A percentile compares a stretch with the other conserved stretches of the same genome.
Evolutionary conservation across 371 early-diverging fungal genomes (phyloP).

Genomic region (Mucor piriformis): DNA sequence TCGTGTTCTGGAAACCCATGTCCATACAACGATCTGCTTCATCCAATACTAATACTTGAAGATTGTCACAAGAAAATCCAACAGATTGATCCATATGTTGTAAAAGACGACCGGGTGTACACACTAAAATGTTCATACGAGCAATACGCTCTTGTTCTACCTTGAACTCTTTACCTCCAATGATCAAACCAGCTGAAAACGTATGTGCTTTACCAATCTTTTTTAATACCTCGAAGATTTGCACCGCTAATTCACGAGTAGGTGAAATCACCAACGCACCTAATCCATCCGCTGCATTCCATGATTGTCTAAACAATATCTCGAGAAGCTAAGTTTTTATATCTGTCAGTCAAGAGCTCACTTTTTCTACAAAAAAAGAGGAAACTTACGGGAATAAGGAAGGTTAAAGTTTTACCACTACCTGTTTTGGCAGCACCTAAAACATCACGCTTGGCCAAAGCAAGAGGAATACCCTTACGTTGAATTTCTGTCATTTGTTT

Average conservation of each 20-base stretch:
- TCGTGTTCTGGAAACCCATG: constrained; percentile 92
- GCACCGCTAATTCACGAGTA: constrained; percentile 97
- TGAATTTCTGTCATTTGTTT: constrained; percentile 98
- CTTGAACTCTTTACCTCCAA: constrained; percentile 94
- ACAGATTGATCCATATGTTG: constrained; percentile 98
- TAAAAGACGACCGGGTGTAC: constrained; percentile 97
- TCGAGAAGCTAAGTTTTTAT: constrained; percentile 69
- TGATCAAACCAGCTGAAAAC: constrained; percentile 95
- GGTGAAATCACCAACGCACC: constrained; percentile 97
- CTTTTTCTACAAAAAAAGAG: background rate
- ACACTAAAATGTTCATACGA: constrained; percentile 94
- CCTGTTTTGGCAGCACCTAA: constrained; percentile 99
- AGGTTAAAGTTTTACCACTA: constrained; percentile 99
- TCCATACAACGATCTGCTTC: constrained; percentile 98
- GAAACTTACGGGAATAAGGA: constrained; percentile 91
- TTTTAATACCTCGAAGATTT: constrained; percentile 93
- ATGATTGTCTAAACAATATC: constrained; percentile 76
- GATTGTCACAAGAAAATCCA: constrained; percentile 83
- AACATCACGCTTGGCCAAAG: constrained; percentile 87
- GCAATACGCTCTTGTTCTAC: constrained; percentile 86
- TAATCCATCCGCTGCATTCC: constrained; percentile 85
- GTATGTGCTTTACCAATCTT: constrained; percentile 84
- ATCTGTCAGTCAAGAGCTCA: background rate
- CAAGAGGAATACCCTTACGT: constrained; percentile 86
- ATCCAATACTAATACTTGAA: constrained; percentile 94